A percentile compares a stretch with the other conserved stretches of the same genome.
Evolutionary conservation across 2,329 filamentous ascomycete species (phyloP).

Genomic region (Penicillium olsonii): DNA sequence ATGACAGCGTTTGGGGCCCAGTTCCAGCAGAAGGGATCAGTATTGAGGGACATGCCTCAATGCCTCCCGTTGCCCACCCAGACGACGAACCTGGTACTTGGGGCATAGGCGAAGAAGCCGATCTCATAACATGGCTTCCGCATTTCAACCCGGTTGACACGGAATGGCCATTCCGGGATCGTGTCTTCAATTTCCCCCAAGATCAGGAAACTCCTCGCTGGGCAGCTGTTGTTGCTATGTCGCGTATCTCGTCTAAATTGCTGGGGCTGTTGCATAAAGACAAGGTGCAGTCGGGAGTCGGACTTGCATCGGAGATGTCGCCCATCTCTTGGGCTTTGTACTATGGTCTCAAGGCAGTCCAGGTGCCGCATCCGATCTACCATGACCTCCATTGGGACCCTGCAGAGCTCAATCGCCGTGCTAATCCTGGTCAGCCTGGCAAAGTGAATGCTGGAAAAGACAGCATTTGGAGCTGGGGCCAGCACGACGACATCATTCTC

Average conservation of each 20-base stretch:
- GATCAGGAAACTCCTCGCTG: conserved; percentile 7
- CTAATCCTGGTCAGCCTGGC: conserved; percentile 12
- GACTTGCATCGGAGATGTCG: conserved; percentile 18
- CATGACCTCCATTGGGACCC: conserved; percentile 11
- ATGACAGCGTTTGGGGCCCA: conserved; percentile 10
- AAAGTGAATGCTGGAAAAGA: conserved; percentile 6
- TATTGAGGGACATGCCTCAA: background rate
- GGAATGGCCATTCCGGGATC: conserved; percentile 13
- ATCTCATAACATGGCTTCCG: conserved; percentile 17
- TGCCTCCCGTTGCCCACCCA: background rate
- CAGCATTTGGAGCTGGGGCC: conserved; percentile 14
- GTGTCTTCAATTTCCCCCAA: conserved; percentile 14
- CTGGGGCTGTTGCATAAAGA: conserved; percentile 7
- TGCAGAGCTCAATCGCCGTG: conserved; percentile 3
- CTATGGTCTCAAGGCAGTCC: conserved; percentile 18
- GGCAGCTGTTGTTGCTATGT: conserved; percentile 1
- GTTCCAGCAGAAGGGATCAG: conserved; percentile 3
- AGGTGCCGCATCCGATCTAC: conserved; percentile 14
- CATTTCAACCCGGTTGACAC: conserved; percentile 13
- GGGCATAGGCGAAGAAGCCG: conserved; percentile 18
- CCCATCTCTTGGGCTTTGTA: conserved; percentile 13
- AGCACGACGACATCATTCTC: conserved; percentile 10
- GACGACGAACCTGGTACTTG: conserved; percentile 4
- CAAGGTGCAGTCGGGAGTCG: conserved; percentile 1
- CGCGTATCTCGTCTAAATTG: background rate